A percentile compares a stretch with the other conserved stretches of the same genome.
phyloP scores from a whole-genome alignment of 257 asterid species.

The Solanum lignicaule region DNA sequence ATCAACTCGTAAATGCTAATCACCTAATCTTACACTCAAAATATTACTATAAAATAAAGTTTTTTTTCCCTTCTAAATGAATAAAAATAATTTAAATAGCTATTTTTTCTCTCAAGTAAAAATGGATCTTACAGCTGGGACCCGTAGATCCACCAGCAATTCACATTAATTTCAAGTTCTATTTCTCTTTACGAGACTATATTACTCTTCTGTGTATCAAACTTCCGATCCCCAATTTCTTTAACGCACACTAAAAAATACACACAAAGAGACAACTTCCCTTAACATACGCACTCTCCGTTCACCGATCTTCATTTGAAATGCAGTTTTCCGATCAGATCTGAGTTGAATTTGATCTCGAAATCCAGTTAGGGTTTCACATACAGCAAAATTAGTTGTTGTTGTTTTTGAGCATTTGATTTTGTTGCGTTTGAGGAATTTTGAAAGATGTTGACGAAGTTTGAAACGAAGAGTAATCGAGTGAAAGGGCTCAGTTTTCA shows the following conservation, averaged over 20 bases:
- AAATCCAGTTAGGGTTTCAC: neutral
- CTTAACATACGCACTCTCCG: neutral
- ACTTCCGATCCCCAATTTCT: neutral
- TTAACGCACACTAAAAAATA: neutral
- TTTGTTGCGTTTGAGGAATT: neutral
- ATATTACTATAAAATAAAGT: neutral
- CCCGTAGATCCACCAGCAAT: neutral
- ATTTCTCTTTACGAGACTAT: neutral
- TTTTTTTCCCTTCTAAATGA: neutral
- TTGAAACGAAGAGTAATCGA: constrained; percentile 96
- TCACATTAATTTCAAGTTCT: neutral
- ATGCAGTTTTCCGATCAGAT: constrained; percentile 7
- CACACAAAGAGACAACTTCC: neutral
- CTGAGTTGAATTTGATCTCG: constrained; percentile 8
- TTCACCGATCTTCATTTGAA: neutral
- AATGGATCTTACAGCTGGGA: neutral
- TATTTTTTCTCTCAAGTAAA: neutral
- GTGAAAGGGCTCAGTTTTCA: constrained; percentile 97
- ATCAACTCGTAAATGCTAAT: neutral
- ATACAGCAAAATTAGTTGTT: neutral
- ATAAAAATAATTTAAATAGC: neutral
- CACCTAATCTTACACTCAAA: neutral
- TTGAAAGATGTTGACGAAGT: constrained; percentile 75
- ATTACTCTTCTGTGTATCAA: too few species aligned
- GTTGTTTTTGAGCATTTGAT: neutral